A percentile compares a stretch with the other conserved stretches of the same genome.
These are phyloP conservation scores for Ustilago sp. DNA, from an alignment of 1,284 basidiomycete species.

Conservation along the genomic window DNA sequence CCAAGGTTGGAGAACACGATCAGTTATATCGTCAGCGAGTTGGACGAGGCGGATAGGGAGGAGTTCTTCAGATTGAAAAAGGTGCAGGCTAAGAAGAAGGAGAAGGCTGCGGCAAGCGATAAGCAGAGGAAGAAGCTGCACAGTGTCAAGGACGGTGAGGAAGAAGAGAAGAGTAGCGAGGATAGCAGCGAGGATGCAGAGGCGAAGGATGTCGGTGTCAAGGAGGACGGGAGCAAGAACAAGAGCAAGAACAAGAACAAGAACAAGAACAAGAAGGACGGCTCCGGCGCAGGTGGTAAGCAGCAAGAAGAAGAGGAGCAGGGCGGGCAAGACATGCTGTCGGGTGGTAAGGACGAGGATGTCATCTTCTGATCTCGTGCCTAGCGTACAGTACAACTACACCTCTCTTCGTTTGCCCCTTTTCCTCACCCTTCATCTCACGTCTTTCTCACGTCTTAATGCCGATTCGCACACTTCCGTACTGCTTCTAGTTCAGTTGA, in stretches of 20 bases:
- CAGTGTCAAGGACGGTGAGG: constrained; percentile 14
- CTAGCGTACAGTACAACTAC: neutral
- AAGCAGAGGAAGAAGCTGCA: constrained; percentile 12
- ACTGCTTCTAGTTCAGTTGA: neutral
- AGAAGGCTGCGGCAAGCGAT: constrained; percentile 49
- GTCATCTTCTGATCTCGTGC: constrained; percentile 61
- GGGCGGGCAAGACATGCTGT: constrained; percentile 56
- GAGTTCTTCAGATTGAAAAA: constrained; percentile 70
- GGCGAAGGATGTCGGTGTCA: neutral
- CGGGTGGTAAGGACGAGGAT: constrained; percentile 67
- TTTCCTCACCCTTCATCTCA: neutral
- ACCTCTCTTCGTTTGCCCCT: neutral
- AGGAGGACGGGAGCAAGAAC: neutral
- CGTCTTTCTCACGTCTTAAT: neutral
- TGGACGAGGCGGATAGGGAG: constrained; percentile 69
- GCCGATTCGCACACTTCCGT: neutral
- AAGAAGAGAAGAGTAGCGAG: constrained; percentile 7
- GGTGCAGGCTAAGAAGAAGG: constrained; percentile 66
- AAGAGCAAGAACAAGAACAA: constrained; percentile 32
- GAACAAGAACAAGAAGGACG: constrained; percentile 12
- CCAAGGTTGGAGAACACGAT: constrained; percentile 96
- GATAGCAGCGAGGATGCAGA: constrained; percentile 9
- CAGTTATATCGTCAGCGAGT: constrained; percentile 69
- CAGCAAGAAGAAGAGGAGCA: constrained; percentile 19
- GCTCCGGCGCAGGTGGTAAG: constrained; percentile 1